Base-by-base conservation (phyloP, 73 alveolate genomes). In the Paramecium octaurelia region DNA sequence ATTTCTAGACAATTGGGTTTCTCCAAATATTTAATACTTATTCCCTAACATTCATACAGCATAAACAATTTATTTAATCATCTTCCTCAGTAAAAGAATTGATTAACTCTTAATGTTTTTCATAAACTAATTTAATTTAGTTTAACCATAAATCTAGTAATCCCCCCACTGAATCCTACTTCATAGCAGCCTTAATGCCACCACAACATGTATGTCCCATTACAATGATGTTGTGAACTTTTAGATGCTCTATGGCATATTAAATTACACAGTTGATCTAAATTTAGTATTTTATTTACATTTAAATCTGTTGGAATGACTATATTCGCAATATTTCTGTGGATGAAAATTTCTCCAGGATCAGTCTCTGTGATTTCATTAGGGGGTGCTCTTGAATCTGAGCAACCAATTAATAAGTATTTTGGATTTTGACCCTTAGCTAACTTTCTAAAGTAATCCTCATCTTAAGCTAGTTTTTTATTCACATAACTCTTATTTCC, bases 141-240 rank as follows among this genome's bases (percentile, higher is more conserved):
- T 70, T 35, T 24, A 89, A 31, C 94, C 94, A 89, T 9, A 70
- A 46, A 46, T 89, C 88, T 31, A 89, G 31, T 27, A 89, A 18
- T 59, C 94, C 94, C 7, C 86, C 86, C n/a, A 70, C 88, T 36
- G 94, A 83, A 29, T 89, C 88, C 12, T 70, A 70, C 9, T 27
- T 23, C 70, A 89, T 40, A 10, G 94, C 94, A 23, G 94, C 94
- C 38, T 89, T 68, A 1, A 89, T 68, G 16, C 94, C 94, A 23
- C 94, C 94, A 71, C 94, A 89, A 1, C 77, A 58, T 70, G 86
- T 70, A 71, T 89, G 94, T 10, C 94, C 94, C 86, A 77, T 70
- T 0, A 89, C 75, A 8, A 89, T 73, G 20, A 89, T 43, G 27
- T 89, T 77, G 40, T 68, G 58, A 21, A 89, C 94, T 27, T 89